Conservation (phyloP, 1,139 yeast species). For the Diutina sp. region DNA sequence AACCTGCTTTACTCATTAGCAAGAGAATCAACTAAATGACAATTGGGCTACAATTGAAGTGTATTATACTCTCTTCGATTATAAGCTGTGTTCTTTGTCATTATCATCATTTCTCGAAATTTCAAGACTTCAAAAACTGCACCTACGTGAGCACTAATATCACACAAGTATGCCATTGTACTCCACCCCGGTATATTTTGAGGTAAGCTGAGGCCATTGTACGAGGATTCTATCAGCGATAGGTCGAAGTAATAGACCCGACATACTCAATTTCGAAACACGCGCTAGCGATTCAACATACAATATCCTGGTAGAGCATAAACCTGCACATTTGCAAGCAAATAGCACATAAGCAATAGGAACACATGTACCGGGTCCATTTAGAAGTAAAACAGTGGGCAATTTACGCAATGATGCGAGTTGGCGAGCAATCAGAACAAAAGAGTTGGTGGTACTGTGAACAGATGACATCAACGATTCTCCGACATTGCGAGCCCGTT, state of each 20-base stretch:
- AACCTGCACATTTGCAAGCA: conserved; percentile 38
- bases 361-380: conserved; percentile 93
- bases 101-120: too few species aligned
- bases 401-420: conserved; percentile 10
- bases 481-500: conserved; percentile 71
- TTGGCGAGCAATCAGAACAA: conserved; percentile 8
- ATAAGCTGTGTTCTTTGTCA: too few species aligned
- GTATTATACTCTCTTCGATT: too few species aligned
- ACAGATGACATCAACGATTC: conserved; percentile 44
- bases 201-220: conserved; percentile 70
- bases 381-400: conserved; percentile 51
- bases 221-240: conserved; percentile 69
- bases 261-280: conserved; percentile 59
- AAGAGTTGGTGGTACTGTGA: conserved; percentile 35
- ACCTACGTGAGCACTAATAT: not conserved
- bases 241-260: conserved; percentile 61
- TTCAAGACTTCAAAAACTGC: not conserved
- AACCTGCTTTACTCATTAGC: not conserved
- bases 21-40: too few species aligned
- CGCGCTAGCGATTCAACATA: conserved; percentile 88
- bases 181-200: conserved; percentile 49
- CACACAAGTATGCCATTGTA: conserved; percentile 67
- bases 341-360: conserved; percentile 58
- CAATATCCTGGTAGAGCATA: conserved; percentile 44
- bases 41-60: too few species aligned